phyloP scores from a whole-genome alignment of 371 early-diverging fungal species.

The Amoeboaphelidium protococcarum region DNA sequence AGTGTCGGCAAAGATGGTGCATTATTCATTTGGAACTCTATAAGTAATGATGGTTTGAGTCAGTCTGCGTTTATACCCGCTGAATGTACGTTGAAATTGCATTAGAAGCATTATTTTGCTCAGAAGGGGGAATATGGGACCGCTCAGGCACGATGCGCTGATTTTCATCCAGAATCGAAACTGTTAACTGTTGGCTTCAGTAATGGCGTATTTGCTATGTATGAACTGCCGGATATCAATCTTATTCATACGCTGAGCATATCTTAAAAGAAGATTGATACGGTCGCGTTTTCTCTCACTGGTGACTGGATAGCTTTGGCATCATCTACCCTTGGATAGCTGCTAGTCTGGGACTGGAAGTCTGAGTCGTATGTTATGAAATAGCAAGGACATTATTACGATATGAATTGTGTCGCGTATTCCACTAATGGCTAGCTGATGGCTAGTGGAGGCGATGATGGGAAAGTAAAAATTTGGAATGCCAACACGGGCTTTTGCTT shows the following conservation, averaged over 20 bases:
- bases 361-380: constrained; percentile 89
- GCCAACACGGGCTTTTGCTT: constrained; percentile 81
- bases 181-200: constrained; percentile 67
- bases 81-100: not conserved
- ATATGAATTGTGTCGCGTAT: constrained; percentile 64
- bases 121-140: not conserved
- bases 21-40: constrained; percentile 46
- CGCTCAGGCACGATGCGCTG: constrained; percentile 47
- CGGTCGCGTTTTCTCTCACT: constrained; percentile 54
- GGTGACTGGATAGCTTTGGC: constrained; percentile 97
- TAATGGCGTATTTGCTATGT: constrained; percentile 81
- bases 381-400: constrained; percentile 90
- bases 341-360: constrained; percentile 98
- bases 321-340: constrained; percentile 63
- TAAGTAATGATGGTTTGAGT: constrained; percentile 5
- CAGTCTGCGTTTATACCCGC: too few relatives aligned
- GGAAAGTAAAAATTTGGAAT: constrained; percentile 91
- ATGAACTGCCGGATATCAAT: constrained; percentile 72
- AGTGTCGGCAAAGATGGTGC: constrained; percentile 88
- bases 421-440: constrained; percentile 74
- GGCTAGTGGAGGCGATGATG: constrained; percentile 88
- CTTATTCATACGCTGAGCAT: constrained; percentile 59
- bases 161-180: constrained; percentile 41
- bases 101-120: not conserved
- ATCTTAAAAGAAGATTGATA: constrained; percentile 67